A percentile compares a stretch with the other conserved stretches of the same genome.
Conservation (phyloP, 164 flowering plant species). For the Liriodendron chinense region DNA sequence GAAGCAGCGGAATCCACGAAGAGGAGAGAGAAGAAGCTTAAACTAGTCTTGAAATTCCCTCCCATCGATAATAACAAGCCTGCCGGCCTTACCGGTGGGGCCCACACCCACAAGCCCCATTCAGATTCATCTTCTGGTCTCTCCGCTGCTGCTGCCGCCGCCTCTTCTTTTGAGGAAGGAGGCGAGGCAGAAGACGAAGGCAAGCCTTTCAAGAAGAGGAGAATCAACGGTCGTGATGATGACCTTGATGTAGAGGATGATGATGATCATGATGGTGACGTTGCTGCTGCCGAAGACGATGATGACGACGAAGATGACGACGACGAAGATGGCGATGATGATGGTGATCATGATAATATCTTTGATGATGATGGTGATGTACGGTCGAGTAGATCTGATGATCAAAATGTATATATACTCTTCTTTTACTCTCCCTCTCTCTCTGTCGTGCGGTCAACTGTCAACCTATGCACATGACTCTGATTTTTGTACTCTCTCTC, state of each 20-base stretch:
- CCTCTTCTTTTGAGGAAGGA: conserved; percentile 5
- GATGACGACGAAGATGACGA: conserved; percentile 7
- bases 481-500: conserved; percentile 15
- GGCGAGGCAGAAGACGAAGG: conserved; percentile 13
- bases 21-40: conserved; percentile 67
- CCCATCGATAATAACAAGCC: neutral
- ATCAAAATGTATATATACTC: conserved; percentile 2
- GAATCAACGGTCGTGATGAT: conserved; percentile 27
- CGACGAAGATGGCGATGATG: conserved; percentile 19
- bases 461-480: conserved; percentile 28
- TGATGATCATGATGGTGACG: conserved; percentile 20
- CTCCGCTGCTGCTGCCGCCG: neutral
- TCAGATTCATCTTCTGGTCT: neutral
- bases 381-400: conserved; percentile 19
- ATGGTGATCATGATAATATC: conserved; percentile 6
- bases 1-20: conserved; percentile 19
- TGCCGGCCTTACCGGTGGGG: neutral
- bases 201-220: conserved; percentile 48
- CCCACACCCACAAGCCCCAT: neutral
- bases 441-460: conserved; percentile 43
- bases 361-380: conserved; percentile 16
- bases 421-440: neutral
- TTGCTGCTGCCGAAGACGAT: conserved; percentile 9
- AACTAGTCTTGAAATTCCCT: conserved; percentile 48
- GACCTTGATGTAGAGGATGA: conserved; percentile 6